A percentile compares a stretch with the other conserved stretches of the same genome.
These are phyloP conservation scores for Candolleomyces efflorescens DNA, from an alignment of 768 basidiomycete genomes.

Conservation along the genomic window DNA sequence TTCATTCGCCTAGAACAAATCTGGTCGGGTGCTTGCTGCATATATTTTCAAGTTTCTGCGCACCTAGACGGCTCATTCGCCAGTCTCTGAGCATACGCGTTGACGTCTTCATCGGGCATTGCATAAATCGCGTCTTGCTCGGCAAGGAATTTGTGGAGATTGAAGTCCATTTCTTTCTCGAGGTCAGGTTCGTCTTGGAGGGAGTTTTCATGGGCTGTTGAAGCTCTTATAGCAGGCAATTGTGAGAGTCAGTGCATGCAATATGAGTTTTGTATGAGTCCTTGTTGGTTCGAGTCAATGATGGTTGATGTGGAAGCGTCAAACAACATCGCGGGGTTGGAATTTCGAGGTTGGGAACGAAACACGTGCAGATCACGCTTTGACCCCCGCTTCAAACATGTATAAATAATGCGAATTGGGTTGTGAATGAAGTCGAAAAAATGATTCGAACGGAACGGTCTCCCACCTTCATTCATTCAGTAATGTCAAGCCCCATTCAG, in stretches of 20 bases:
- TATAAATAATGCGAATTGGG: no score
- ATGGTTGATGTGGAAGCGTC: neutral
- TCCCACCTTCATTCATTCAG: no score
- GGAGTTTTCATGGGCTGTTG: neutral
- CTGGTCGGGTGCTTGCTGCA: neutral
- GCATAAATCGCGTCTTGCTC: conserved; percentile 55
- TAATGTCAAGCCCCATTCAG: no score
- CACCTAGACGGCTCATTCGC: neutral
- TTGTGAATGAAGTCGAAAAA: no score
- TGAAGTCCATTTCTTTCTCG: conserved; percentile 20
- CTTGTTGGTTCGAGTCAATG: neutral
- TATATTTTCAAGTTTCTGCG: neutral
- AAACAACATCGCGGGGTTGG: conserved; percentile 6
- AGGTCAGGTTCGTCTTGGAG: neutral
- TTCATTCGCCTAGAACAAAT: conserved; percentile 3
- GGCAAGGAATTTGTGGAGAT: conserved; percentile 44
- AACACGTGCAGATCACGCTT: no score
- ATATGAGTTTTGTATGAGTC: neutral
- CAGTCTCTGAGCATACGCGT: conserved; percentile 40
- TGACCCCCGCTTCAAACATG: no score
- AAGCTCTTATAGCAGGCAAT: conserved; percentile 7
- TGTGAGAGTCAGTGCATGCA: conserved; percentile 6
- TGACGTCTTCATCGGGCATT: conserved; percentile 47
- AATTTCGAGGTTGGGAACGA: neutral
- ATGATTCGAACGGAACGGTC: no score